Conservation (phyloP, 2,329 filamentous ascomycete genomes). For the Scedosporium aurantiacum region DNA sequence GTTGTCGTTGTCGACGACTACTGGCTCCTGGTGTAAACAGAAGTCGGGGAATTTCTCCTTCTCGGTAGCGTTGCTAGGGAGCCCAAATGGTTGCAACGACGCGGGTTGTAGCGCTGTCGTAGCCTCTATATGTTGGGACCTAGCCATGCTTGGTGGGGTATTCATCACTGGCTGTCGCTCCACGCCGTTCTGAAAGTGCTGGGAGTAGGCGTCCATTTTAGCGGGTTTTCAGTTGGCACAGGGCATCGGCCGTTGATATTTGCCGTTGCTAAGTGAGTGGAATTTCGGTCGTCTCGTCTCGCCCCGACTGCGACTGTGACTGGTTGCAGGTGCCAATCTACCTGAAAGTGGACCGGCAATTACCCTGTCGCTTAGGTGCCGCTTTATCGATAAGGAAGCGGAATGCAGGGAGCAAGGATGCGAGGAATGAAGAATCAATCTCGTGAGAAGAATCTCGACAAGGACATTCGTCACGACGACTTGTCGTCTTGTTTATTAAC, state of each 20-base stretch:
- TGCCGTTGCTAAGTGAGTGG: not conserved
- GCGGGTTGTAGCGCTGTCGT: not conserved
- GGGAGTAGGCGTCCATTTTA: not conserved
- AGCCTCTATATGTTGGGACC: not conserved
- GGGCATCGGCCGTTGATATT: not conserved
- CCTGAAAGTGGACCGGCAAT: not conserved
- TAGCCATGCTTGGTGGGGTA: not conserved
- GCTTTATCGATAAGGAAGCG: conserved; percentile 1
- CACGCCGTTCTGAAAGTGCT: not conserved
- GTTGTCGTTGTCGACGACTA: conserved; percentile 6
- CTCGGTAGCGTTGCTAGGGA: conserved; percentile 25
- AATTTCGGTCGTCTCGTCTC: not conserved
- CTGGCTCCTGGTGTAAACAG: conserved; percentile 28
- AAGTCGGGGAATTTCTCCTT: conserved; percentile 28
- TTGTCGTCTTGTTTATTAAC: not conserved
- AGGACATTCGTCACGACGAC: not conserved
- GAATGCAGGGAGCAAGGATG: not conserved
- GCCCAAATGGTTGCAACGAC: conserved; percentile 15
- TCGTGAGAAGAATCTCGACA: too few species aligned
- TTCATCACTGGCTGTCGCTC: not conserved
- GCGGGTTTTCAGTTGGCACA: not conserved
- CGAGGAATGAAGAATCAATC: not conserved
- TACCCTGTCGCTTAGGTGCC: not conserved
- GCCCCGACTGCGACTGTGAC: not conserved
- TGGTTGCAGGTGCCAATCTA: not conserved